Percentiles rank a stretch among this genome's conserved stretches.
Conservation (phyloP, 345 rosid genomes). For the Linum tenue region DNA sequence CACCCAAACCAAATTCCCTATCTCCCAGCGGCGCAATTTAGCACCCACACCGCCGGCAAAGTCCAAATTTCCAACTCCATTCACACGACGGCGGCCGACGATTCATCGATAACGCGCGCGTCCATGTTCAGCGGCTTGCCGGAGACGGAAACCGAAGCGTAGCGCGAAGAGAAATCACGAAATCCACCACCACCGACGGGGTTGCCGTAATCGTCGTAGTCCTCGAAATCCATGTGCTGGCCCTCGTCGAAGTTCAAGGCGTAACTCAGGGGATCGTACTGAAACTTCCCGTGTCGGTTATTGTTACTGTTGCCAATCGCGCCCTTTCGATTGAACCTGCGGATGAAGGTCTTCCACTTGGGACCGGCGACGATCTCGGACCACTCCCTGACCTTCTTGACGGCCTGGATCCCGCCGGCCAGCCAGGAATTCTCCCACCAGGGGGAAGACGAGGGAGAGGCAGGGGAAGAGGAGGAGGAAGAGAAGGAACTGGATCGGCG, state of each 20-base stretch:
- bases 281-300: conserved; percentile 49
- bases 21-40: neutral
- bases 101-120: neutral
- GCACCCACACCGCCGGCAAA: neutral
- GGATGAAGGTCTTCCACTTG: conserved; percentile 85
- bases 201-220: conserved; percentile 15
- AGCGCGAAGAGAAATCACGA: conserved; percentile 62
- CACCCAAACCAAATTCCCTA: neutral
- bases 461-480: conserved; percentile 29
- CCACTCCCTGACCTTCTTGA: conserved; percentile 70
- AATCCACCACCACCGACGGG: conserved; percentile 11
- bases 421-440: conserved; percentile 30
- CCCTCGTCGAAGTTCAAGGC: conserved; percentile 79
- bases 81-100: neutral
- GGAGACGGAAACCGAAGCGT: conserved; percentile 35
- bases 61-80: neutral
- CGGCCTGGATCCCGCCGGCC: conserved; percentile 37
- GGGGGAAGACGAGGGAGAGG: conserved; percentile 13
- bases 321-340: conserved; percentile 62
- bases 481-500: conserved; percentile 10
- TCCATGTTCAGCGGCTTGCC: neutral
- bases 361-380: conserved; percentile 97
- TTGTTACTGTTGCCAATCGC: conserved; percentile 11
- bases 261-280: conserved; percentile 83
- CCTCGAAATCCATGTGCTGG: conserved; percentile 26